Conservation (phyloP, 2,329 filamentous ascomycete species). For the Phyllosticta citrichinensis region DNA sequence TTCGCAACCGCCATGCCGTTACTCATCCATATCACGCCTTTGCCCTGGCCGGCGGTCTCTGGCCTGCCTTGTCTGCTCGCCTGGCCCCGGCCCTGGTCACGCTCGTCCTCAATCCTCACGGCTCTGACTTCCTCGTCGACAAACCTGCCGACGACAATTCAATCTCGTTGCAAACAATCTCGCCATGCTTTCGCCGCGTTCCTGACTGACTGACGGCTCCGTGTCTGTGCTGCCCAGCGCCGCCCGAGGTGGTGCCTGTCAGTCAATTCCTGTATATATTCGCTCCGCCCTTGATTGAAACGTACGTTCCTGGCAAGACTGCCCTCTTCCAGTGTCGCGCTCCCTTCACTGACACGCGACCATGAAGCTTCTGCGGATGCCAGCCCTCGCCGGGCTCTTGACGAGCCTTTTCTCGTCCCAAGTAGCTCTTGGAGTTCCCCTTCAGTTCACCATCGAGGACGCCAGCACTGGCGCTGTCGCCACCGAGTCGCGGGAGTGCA, state of each 20-base stretch:
- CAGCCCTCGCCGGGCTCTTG: slow-evolving; percentile 7
- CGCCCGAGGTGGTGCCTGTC: not conserved
- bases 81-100: not conserved
- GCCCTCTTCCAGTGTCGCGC: not conserved
- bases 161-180: not conserved
- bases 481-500: slow-evolving; percentile 35
- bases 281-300: not conserved
- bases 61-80: not conserved
- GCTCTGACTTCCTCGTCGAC: not conserved
- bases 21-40: not conserved
- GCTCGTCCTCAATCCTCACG: not conserved
- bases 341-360: not conserved
- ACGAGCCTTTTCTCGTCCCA: slow-evolving; percentile 7
- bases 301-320: not conserved
- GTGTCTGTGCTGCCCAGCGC: not conserved
- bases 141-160: not conserved
- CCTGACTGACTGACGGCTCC: not conserved
- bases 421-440: slow-evolving; percentile 3
- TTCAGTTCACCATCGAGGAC: not conserved
- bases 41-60: not conserved
- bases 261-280: not conserved
- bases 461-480: slow-evolving; percentile 34
- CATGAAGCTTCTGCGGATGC: slow-evolving; percentile 8
- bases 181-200: not conserved
- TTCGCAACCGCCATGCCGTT: not conserved